Percentiles rank a stretch among this genome's conserved stretches.
Conservation (phyloP, 1,139 yeast genomes). For the Geotrichum restrictum region DNA sequence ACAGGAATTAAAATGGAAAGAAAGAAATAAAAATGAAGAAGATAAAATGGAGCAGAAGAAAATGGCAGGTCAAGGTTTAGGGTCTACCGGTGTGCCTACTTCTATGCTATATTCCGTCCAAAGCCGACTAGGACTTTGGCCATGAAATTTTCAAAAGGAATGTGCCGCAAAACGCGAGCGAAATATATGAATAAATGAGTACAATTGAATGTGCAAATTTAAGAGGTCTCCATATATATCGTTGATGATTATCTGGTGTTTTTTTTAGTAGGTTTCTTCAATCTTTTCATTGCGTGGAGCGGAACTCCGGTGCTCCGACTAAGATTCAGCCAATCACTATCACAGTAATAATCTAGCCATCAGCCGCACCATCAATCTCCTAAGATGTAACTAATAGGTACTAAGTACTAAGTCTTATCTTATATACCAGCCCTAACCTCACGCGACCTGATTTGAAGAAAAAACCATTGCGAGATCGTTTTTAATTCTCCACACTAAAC, state of each 20-base stretch:
- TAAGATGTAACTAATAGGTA: neutral
- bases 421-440: neutral
- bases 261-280: no score
- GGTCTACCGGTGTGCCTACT: neutral
- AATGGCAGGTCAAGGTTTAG: neutral
- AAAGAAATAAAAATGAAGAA: neutral
- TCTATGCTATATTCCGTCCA: slow-evolving; percentile 7
- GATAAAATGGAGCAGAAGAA: neutral
- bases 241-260: no score
- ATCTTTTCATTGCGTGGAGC: neutral
- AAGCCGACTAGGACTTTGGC: slow-evolving; percentile 8
- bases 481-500: slow-evolving; percentile 19
- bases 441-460: neutral
- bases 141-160: no score
- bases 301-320: neutral
- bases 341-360: no score
- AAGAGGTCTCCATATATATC: no score
- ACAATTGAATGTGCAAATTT: no score
- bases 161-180: neutral
- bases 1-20: neutral
- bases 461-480: neutral
- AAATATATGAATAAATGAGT: no score
- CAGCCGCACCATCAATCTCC: neutral
- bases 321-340: no score
- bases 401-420: no score